Evolutionary conservation across 257 asterid genomes (phyloP).

Genomic region (Penstemon davidsonii): DNA sequence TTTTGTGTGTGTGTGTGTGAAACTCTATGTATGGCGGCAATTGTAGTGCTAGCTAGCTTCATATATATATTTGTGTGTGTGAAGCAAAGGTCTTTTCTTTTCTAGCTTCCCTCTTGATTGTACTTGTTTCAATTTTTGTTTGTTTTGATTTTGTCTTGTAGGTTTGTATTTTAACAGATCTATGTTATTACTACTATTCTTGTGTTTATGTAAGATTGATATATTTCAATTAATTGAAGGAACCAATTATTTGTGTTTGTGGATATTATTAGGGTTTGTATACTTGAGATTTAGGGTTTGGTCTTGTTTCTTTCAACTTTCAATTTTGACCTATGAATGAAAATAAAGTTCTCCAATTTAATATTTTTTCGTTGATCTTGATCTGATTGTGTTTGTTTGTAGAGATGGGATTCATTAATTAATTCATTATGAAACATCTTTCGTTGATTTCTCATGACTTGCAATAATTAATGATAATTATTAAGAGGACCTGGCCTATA

Average conservation of each 20-base stretch:
- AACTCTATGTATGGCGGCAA: too few species aligned
- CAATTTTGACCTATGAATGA: too few species aligned
- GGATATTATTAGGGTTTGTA: conserved; percentile 26
- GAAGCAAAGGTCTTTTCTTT: conserved; percentile 9
- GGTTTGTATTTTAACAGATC: conserved; percentile 20
- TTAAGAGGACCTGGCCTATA: too few species aligned
- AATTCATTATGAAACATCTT: too few species aligned
- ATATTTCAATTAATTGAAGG: neutral
- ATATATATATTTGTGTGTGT: neutral
- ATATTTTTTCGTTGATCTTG: too few species aligned
- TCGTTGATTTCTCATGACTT: too few species aligned
- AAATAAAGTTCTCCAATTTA: too few species aligned
- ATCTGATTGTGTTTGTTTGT: too few species aligned
- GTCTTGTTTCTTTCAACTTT: neutral
- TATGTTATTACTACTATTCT: neutral
- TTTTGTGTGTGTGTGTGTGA: neutral
- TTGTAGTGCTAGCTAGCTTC: too few species aligned
- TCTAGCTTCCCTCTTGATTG: neutral
- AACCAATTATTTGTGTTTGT: neutral
- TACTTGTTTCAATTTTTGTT: neutral
- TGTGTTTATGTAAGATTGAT: conserved; percentile 16
- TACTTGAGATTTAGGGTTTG: conserved; percentile 9
- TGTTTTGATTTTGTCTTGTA: conserved; percentile 6
- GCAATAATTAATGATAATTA: too few species aligned
- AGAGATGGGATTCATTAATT: too few species aligned